These are phyloP conservation scores for Phtheirospermum japonicum DNA, from an alignment of 257 asterid genomes.

Conservation along the genomic window DNA sequence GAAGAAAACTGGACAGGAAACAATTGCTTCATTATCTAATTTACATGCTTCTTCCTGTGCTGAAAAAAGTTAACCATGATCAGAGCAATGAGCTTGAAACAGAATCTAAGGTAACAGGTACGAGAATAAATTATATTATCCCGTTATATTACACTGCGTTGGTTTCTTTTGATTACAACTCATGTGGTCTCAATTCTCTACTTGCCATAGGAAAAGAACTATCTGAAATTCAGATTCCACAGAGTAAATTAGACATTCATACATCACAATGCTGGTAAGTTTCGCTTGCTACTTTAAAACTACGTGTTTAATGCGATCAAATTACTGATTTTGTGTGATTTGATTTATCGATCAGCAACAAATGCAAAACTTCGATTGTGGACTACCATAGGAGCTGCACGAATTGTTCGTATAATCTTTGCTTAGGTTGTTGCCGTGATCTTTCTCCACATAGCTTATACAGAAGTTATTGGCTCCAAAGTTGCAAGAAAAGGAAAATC, in stretches of 20 bases:
- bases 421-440: slow-evolving; percentile 80
- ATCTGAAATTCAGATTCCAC: slow-evolving; percentile 54
- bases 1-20: slow-evolving; percentile 50
- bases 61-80: slow-evolving; percentile 60
- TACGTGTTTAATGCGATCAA: slow-evolving; percentile 23
- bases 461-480: slow-evolving; percentile 37
- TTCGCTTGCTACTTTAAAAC: slow-evolving; percentile 24
- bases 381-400: slow-evolving; percentile 93
- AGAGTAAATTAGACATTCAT: slow-evolving; percentile 37
- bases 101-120: slow-evolving; percentile 75
- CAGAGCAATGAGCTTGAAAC: slow-evolving; percentile 67
- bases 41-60: slow-evolving; percentile 72
- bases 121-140: slow-evolving; percentile 16
- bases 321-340: slow-evolving; percentile 29
- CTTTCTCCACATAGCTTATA: slow-evolving; percentile 39
- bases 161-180: slow-evolving; percentile 16
- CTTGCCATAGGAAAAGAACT: slow-evolving; percentile 51
- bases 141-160: slow-evolving; percentile 6
- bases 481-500: slow-evolving; percentile 50
- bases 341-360: slow-evolving; percentile 56
- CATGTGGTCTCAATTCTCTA: slow-evolving; percentile 10
- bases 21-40: slow-evolving; percentile 70
- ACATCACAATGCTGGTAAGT: slow-evolving; percentile 65
- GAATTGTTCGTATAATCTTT: slow-evolving; percentile 74
- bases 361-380: slow-evolving; percentile 65